A percentile compares a stretch with the other conserved stretches of the same genome.
phyloP scores from a whole-genome alignment of 306 rosid genomes.

The Ormosia semicastrata region DNA sequence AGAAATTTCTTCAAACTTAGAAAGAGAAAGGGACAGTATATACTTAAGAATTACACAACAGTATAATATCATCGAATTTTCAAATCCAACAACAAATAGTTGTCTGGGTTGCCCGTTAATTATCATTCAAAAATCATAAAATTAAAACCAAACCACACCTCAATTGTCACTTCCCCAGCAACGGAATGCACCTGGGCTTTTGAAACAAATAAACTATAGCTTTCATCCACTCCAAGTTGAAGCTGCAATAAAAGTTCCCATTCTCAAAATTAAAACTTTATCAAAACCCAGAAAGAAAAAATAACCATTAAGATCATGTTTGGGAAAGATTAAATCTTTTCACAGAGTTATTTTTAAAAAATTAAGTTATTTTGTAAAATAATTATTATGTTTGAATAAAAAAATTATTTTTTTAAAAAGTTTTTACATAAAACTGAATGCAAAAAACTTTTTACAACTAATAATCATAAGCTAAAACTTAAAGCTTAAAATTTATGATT shows the following conservation, averaged over 20 bases:
- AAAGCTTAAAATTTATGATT: too few species aligned
- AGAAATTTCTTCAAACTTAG: background rate
- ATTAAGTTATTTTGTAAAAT: too few species aligned
- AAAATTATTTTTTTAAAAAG: too few species aligned
- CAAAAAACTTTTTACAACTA: too few species aligned
- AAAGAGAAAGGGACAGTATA: background rate
- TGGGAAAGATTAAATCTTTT: too few species aligned
- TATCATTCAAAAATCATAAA: background rate
- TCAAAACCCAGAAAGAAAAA: background rate
- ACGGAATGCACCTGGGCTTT: constrained; percentile 44
- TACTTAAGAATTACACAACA: background rate
- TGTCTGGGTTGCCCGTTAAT: background rate
- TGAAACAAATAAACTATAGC: constrained; percentile 68
- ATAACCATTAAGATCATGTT: background rate
- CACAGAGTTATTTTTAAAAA: too few species aligned
- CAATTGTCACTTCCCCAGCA: constrained; percentile 60
- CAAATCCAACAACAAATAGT: background rate
- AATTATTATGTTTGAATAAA: too few species aligned
- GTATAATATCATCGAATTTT: background rate
- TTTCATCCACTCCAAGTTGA: constrained; percentile 97
- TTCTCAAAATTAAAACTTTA: constrained; percentile 26
- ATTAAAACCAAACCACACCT: constrained; percentile 47
- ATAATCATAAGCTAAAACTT: too few species aligned
- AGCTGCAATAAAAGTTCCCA: constrained; percentile 52
- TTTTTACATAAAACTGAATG: too few species aligned